These are phyloP conservation scores for Pseudomonodictys pantanalensis DNA, from an alignment of 495 filamentous ascomycete species.

Conservation along the genomic window DNA sequence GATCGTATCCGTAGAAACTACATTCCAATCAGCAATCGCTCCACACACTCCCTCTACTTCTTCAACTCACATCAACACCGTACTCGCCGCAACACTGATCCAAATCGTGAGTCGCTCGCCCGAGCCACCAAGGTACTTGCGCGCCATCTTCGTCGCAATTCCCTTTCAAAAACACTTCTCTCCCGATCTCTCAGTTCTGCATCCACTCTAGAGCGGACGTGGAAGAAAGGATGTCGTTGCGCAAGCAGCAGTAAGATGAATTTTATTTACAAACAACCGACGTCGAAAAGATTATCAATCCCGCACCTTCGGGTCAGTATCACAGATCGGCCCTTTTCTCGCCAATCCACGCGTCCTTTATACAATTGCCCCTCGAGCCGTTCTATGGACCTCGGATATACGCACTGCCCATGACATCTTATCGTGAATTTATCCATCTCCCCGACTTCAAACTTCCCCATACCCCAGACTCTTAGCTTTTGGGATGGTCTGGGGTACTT, in stretches of 20 bases:
- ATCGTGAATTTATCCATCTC: background rate
- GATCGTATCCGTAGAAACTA: slow-evolving; percentile 28
- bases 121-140: slow-evolving; percentile 32
- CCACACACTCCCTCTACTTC: background rate
- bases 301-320: background rate
- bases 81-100: slow-evolving; percentile 28
- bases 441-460: background rate
- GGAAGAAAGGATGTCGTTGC: background rate
- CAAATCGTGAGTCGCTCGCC: slow-evolving; percentile 30
- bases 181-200: background rate
- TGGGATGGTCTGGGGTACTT: too few relatives aligned
- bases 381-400: background rate
- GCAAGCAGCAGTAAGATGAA: background rate
- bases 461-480: background rate
- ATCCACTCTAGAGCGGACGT: background rate
- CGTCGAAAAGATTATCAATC: background rate
- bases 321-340: background rate
- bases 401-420: background rate
- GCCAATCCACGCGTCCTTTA: background rate
- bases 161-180: background rate
- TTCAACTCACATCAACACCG: slow-evolving; percentile 21
- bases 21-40: background rate
- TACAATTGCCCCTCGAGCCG: background rate
- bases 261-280: background rate
- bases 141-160: too few relatives aligned